These are phyloP conservation scores for Pisolithus microcarpus DNA, from an alignment of 768 basidiomycete genomes.

Conservation along the genomic window DNA sequence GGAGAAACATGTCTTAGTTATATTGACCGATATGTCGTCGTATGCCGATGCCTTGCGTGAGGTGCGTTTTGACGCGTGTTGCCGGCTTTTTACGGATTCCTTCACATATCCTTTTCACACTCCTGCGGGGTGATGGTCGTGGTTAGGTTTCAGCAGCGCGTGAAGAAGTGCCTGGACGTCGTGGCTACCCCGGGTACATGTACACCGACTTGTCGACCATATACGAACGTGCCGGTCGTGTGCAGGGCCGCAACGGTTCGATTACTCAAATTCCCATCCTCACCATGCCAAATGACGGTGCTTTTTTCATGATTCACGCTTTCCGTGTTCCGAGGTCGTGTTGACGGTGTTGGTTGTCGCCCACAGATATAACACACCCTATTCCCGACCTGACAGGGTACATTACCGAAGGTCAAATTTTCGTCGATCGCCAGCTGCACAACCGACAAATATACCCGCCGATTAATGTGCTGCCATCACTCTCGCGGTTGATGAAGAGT, in stretches of 20 bases:
- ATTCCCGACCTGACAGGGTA: conserved; percentile 99
- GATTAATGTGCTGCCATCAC: conserved; percentile 97
- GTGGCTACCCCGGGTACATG: conserved; percentile 98
- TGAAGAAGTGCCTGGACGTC: conserved; percentile 98
- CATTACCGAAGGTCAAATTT: conserved; percentile 99
- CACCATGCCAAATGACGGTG: conserved; percentile 99
- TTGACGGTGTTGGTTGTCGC: conserved; percentile 17
- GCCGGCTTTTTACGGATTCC: neutral
- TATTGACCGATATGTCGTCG: conserved; percentile 98
- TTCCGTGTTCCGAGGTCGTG: conserved; percentile 10
- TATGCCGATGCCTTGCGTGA: conserved; percentile 96
- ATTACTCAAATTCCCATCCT: conserved; percentile 99
- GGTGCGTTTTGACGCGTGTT: conserved; percentile 39
- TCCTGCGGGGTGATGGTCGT: neutral
- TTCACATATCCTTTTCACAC: neutral
- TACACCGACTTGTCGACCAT: conserved; percentile 99
- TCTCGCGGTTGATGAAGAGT: conserved; percentile 99
- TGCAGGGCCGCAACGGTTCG: conserved; percentile 94
- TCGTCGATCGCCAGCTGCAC: conserved; percentile 93
- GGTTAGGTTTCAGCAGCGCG: conserved; percentile 85
- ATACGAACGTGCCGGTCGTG: conserved; percentile 98
- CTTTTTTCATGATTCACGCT: conserved; percentile 22
- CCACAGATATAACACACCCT: conserved; percentile 96
- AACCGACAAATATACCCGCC: conserved; percentile 98
- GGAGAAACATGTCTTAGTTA: conserved; percentile 99